phyloP scores from a whole-genome alignment of 352 stramenopile genomes.

The Elongisporangium anandrum region DNA sequence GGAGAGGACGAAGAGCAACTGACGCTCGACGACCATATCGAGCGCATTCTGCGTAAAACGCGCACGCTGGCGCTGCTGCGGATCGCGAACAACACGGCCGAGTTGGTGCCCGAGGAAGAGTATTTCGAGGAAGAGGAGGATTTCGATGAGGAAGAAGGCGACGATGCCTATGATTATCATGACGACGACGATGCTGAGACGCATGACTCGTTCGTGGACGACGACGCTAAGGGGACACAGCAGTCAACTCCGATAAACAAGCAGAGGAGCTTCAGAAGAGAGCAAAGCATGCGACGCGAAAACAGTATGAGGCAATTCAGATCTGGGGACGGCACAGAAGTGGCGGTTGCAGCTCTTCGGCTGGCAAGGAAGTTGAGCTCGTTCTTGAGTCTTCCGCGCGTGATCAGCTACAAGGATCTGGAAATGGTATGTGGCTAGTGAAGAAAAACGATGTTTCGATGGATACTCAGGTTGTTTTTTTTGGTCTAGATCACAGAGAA shows the following conservation, averaged over 20 bases:
- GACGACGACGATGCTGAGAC: conserved; percentile 10
- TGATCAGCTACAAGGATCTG: conserved; percentile 70
- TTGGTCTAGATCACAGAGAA: conserved; percentile 56
- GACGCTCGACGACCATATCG: conserved; percentile 66
- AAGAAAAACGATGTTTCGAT: background rate
- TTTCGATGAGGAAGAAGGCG: conserved; percentile 26
- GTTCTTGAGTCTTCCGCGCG: conserved; percentile 60
- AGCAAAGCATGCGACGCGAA: conserved; percentile 9
- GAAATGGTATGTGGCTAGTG: conserved; percentile 31
- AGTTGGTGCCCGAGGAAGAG: conserved; percentile 41
- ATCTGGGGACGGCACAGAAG: conserved; percentile 7
- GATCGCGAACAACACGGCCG: conserved; percentile 70
- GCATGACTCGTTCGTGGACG: conserved; percentile 5
- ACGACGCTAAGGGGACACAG: conserved; percentile 2
- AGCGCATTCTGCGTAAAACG: conserved; percentile 57
- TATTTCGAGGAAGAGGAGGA: conserved; percentile 39
- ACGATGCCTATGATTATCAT: conserved; percentile 6
- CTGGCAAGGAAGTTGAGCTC: conserved; percentile 59
- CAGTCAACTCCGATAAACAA: conserved; percentile 3
- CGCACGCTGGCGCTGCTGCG: conserved; percentile 65
- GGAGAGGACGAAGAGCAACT: conserved; percentile 14
- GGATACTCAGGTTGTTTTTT: background rate
- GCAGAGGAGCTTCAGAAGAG: conserved; percentile 2
- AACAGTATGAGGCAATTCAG: conserved; percentile 22
- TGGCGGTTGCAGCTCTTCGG: conserved; percentile 34